Evolutionary conservation across 768 basidiomycete genomes (phyloP), one percentile per base, ranked within the genome.

Genomic region (Suillus discolor): DNA sequence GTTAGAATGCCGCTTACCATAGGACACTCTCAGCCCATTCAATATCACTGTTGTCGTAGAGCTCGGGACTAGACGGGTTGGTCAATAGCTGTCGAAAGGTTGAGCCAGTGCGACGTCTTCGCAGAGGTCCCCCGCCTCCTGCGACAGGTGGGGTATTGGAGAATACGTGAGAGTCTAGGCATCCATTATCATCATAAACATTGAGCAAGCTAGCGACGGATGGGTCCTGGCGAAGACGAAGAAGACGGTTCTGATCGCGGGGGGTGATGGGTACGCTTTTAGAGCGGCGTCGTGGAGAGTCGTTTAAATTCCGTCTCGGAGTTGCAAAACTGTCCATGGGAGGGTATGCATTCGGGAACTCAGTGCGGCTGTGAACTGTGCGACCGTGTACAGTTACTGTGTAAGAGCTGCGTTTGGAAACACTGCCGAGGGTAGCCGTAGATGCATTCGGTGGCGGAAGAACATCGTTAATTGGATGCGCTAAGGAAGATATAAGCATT

Each of bases 1-100:
- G 44, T 54, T 16, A 8, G 15, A 47, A 6, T 42, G 16, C 7
- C 0, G 71, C 87, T 65, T 69, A 92, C 92, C 82, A 84, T 62
- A 93, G 79, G 75, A 85, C 88, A 51, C 85, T 83, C 78, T 94
- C 92, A 15, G 92, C 92, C 92, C 92, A 94, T 2, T 91, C 93
- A 62, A 94, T 92, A 69, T 93, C 91, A 67, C 80, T 81, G n/a
- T 75, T 72, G 63, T 80, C 77, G 34, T 68, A 66, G 18, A 72
- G 53, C 18, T 70, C 67, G 36, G 65, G 77, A 1, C 76, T 71
- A 12, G 70, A 72, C 0, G 88, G 81, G 62, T 83, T 83, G 3
- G 91, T 90, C 38, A 94, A 80, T 3, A 94, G 78, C 71, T 92
- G 87, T 6, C 90, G 86, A 65, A 94, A 75, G 12, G 92, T 93